Evolutionary conservation across 1,284 basidiomycete genomes (phyloP).

Genomic region (Naganishia liquefaciens): DNA sequence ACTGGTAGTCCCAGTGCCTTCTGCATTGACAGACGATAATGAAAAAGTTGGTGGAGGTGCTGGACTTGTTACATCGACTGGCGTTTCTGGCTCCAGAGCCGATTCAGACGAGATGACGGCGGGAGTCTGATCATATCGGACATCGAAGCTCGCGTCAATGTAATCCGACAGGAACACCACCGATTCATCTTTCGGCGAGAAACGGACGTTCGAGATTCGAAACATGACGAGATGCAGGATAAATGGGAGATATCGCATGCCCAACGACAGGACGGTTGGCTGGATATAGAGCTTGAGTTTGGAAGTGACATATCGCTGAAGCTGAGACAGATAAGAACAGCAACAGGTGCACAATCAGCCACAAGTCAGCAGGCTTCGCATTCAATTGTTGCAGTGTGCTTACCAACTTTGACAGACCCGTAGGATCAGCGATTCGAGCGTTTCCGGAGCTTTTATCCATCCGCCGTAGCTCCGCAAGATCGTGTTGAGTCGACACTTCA

Average conservation of each 20-base stretch:
- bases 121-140: conserved; percentile 8
- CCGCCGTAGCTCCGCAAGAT: neutral
- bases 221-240: conserved; percentile 14
- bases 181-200: neutral
- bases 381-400: neutral
- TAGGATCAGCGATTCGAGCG: neutral
- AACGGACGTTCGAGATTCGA: conserved; percentile 1
- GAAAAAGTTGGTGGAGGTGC: conserved; percentile 10
- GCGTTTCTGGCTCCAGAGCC: conserved; percentile 12
- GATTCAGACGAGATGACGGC: conserved; percentile 15
- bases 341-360: neutral
- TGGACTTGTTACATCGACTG: neutral
- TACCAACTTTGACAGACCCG: neutral
- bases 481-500: conserved; percentile 6
- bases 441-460: neutral
- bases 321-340: neutral
- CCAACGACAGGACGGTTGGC: conserved; percentile 15
- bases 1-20: neutral
- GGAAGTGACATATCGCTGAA: neutral
- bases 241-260: conserved; percentile 19
- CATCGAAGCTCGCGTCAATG: conserved; percentile 7
- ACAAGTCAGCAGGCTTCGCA: neutral
- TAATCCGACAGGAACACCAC: conserved; percentile 4
- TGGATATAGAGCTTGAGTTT: conserved; percentile 5
- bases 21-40: neutral